phyloP scores from a whole-genome alignment of 176 grass and related monocot species.

The Cenchrus americanus region DNA sequence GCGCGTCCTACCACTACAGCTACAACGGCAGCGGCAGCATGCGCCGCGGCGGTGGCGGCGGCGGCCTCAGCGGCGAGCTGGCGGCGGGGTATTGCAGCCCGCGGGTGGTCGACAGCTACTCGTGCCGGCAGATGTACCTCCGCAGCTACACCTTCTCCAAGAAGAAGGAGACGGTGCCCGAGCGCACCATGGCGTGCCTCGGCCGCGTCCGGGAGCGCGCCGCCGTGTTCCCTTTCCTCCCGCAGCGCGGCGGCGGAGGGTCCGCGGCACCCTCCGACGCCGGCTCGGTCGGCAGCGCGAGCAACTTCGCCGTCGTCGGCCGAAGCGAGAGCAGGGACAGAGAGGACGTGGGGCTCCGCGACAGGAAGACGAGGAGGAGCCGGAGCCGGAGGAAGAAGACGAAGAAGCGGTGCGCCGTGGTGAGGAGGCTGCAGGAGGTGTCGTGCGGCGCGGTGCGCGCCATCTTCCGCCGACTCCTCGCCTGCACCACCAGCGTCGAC shows the following conservation, averaged over 20 bases:
- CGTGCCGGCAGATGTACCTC: conserved; percentile 92
- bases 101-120: conserved; percentile 90
- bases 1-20: background rate
- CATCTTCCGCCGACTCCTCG: conserved; percentile 70
- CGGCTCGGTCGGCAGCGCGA: conserved; percentile 38
- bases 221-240: conserved; percentile 58
- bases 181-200: conserved; percentile 81
- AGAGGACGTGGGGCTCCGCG: background rate
- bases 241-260: conserved; percentile 21
- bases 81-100: conserved; percentile 34
- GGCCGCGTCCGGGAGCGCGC: conserved; percentile 64
- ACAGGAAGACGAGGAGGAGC: background rate
- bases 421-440: conserved; percentile 57
- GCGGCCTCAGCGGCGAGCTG: background rate
- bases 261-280: conserved; percentile 4
- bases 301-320: background rate
- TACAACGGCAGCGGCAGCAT: conserved; percentile 33
- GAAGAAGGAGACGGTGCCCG: conserved; percentile 72
- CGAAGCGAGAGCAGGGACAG: background rate
- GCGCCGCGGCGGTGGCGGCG: conserved; percentile 14
- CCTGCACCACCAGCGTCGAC: conserved; percentile 70
- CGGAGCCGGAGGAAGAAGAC: conserved; percentile 26
- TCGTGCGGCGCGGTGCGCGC: conserved; percentile 56
- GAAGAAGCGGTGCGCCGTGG: conserved; percentile 40
- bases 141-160: conserved; percentile 98